A percentile compares a stretch with the other conserved stretches of the same genome.
These are phyloP conservation scores for Colletotrichum graminicola DNA, from an alignment of 2,329 filamentous ascomycete species.

Conservation along the genomic window DNA sequence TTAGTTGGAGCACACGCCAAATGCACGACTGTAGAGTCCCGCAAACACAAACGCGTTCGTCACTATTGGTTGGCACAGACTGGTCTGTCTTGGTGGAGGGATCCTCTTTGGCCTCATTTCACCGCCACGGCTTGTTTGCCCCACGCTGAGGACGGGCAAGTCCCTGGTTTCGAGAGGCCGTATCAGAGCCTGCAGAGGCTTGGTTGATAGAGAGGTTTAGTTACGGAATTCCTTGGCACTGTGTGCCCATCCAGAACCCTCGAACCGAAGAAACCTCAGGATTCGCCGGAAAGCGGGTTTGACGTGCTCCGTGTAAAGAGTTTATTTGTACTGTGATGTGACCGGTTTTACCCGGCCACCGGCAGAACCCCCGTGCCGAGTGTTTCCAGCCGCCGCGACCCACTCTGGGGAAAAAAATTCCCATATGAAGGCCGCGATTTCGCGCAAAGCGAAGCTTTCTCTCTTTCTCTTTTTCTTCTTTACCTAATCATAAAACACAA, in stretches of 20 bases:
- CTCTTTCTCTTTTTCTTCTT: slow-evolving; percentile 46
- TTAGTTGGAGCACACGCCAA: slow-evolving; percentile 6
- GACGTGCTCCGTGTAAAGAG: too few relatives aligned
- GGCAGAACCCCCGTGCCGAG: neutral
- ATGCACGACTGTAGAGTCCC: slow-evolving; percentile 11
- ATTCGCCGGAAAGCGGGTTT: too few relatives aligned
- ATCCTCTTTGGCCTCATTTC: slow-evolving; percentile 22
- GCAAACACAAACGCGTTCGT: slow-evolving; percentile 27
- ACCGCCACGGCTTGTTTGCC: slow-evolving; percentile 26
- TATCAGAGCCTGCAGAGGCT: neutral
- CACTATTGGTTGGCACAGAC: slow-evolving; percentile 22
- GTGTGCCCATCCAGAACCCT: too few relatives aligned
- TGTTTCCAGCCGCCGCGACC: neutral
- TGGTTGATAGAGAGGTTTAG: too few relatives aligned
- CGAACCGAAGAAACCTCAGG: too few relatives aligned
- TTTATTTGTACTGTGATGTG: too few relatives aligned
- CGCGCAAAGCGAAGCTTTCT: slow-evolving; percentile 5
- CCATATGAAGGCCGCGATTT: slow-evolving; percentile 43
- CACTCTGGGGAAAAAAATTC: neutral
- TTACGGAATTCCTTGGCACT: too few relatives aligned
- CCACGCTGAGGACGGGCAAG: slow-evolving; percentile 12
- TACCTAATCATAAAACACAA: slow-evolving; percentile 51
- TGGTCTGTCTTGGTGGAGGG: neutral
- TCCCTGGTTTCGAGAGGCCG: slow-evolving; percentile 9
- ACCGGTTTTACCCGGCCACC: slow-evolving; percentile 1